A percentile compares a stretch with the other conserved stretches of the same genome.
phyloP scores from a whole-genome alignment of 257 asterid species.

The Paulownia fortunei region DNA sequence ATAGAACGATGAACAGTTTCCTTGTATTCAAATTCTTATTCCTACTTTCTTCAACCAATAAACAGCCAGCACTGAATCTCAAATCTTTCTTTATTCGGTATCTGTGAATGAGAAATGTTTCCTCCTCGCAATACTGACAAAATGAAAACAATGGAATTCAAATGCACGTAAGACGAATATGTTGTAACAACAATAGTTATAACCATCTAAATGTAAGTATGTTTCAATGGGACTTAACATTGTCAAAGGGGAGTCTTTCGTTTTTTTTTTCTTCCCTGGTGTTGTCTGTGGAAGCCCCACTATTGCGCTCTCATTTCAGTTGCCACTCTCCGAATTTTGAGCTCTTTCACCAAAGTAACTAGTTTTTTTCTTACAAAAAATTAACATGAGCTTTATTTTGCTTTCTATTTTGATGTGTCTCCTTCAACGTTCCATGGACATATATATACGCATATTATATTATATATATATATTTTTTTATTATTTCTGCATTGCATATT shows the following conservation, averaged over 20 bases:
- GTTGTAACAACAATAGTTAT: background rate
- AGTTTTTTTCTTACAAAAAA: background rate
- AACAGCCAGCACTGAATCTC: background rate
- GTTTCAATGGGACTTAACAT: background rate
- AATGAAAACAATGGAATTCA: no score
- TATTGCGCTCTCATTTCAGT: slow-evolving; percentile 28
- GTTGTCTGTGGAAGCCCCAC: slow-evolving; percentile 25
- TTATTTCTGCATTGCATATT: no score
- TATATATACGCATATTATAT: background rate
- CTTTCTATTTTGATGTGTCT: background rate
- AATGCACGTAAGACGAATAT: background rate
- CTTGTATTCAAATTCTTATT: background rate
- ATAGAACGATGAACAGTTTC: background rate
- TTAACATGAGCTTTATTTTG: background rate
- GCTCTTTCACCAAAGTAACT: slow-evolving; percentile 25
- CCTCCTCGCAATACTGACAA: no score
- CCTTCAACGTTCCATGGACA: background rate
- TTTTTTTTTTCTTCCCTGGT: no score
- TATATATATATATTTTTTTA: background rate
- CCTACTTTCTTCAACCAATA: background rate
- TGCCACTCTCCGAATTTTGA: slow-evolving; percentile 30
- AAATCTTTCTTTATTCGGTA: background rate
- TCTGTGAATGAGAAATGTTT: background rate
- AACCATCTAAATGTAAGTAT: background rate
- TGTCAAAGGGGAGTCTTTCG: background rate